A percentile compares a stretch with the other conserved stretches of the same genome.
These are phyloP conservation scores for Phragmites australis DNA, from an alignment of 176 grass and related monocot species.

Conservation along the genomic window DNA sequence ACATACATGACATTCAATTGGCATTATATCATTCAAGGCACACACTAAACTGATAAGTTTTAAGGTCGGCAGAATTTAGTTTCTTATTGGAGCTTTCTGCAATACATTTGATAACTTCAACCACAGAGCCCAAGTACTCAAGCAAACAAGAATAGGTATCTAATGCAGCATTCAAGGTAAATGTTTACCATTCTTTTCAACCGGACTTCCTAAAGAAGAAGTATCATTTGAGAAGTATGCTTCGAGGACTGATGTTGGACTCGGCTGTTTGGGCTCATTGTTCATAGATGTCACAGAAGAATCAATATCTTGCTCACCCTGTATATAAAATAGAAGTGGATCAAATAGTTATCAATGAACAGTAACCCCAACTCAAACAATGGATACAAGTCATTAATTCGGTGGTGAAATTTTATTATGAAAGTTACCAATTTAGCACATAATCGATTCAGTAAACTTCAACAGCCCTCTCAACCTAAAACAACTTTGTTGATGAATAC, in stretches of 20 bases:
- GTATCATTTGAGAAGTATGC: conserved; percentile 65
- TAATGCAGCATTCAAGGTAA: not conserved
- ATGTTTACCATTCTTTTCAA: conserved; percentile 50
- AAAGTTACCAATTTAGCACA: not conserved
- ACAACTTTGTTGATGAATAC: not conserved
- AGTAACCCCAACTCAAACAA: not conserved
- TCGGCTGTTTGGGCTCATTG: conserved; percentile 53
- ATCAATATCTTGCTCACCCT: conserved; percentile 43
- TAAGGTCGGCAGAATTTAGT: not conserved
- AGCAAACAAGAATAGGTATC: not conserved
- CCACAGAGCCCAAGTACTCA: not conserved
- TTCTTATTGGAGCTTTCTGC: not conserved
- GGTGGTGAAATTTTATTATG: not conserved
- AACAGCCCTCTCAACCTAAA: not conserved
- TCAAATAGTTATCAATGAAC: not conserved
- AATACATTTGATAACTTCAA: not conserved
- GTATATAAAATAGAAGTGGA: conserved; percentile 22
- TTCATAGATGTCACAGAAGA: conserved; percentile 27
- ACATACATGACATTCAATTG: not conserved
- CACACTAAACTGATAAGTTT: not conserved
- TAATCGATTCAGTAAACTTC: not conserved
- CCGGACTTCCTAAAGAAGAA: conserved; percentile 58
- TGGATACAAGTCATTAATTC: too few species aligned
- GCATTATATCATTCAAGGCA: not conserved
- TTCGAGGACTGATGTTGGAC: conserved; percentile 69